These are phyloP conservation scores for Macrolepiota fuliginosa DNA, from an alignment of 768 basidiomycete species.

Conservation along the genomic window DNA sequence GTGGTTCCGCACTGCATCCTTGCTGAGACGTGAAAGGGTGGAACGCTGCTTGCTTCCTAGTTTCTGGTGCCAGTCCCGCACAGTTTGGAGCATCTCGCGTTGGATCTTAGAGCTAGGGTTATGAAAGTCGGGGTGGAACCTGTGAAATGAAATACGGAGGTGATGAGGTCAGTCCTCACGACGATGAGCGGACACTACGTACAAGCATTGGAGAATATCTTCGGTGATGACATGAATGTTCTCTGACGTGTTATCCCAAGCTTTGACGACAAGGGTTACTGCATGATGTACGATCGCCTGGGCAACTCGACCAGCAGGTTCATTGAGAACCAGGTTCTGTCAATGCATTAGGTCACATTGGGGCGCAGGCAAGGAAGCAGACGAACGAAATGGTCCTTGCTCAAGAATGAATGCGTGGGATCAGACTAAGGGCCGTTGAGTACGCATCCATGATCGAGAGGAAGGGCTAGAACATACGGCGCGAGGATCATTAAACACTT, in stretches of 20 bases:
- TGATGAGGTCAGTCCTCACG: not conserved
- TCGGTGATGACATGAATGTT: constrained; percentile 58
- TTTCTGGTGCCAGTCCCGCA: constrained; percentile 58
- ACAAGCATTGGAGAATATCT: constrained; percentile 68
- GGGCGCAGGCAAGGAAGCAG: not conserved
- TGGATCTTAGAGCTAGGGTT: constrained; percentile 62
- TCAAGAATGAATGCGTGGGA: constrained; percentile 86
- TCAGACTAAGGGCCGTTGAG: constrained; percentile 53
- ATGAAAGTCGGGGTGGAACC: constrained; percentile 86
- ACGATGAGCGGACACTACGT: constrained; percentile 21
- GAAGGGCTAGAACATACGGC: constrained; percentile 48
- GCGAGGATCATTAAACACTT: constrained; percentile 82
- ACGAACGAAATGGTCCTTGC: constrained; percentile 85
- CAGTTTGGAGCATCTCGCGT: constrained; percentile 69
- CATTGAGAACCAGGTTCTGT: constrained; percentile 77
- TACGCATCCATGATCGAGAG: constrained; percentile 8
- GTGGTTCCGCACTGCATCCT: constrained; percentile 68
- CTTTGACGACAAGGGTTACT: constrained; percentile 67
- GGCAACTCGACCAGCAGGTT: constrained; percentile 77
- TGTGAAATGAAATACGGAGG: constrained; percentile 21
- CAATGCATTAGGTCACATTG: constrained; percentile 12
- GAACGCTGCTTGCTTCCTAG: constrained; percentile 47
- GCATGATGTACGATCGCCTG: constrained; percentile 69
- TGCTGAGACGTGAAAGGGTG: constrained; percentile 55
- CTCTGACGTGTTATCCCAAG: constrained; percentile 73